Evolutionary conservation across 2,329 filamentous ascomycete species (phyloP).

Genomic region (Penicillium griseofulvum): DNA sequence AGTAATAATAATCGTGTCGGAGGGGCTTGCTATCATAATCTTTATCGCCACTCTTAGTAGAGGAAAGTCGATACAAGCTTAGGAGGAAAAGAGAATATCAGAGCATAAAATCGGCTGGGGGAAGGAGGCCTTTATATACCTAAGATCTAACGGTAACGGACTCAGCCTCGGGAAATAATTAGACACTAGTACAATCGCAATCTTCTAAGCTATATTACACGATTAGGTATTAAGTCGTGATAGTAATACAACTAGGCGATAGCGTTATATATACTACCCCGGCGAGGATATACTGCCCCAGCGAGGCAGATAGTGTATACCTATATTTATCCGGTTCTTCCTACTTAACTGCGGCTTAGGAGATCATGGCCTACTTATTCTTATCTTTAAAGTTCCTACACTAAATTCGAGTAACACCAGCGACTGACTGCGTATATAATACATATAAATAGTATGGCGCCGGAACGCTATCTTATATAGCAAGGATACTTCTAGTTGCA

Average conservation of each 20-base stretch:
- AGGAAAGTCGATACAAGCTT: background rate
- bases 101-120: background rate
- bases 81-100: background rate
- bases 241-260: background rate
- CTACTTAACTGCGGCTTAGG: background rate
- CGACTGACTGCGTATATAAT: slow-evolving; percentile 20
- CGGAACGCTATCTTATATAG: slow-evolving; percentile 20
- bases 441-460: slow-evolving; percentile 17
- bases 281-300: background rate
- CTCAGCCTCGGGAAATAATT: background rate
- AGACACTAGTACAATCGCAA: background rate
- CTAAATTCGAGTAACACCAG: slow-evolving; percentile 11
- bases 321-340: background rate
- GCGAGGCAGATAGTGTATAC: background rate
- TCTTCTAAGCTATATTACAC: background rate
- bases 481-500: slow-evolving; percentile 15
- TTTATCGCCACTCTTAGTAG: slow-evolving; percentile 2
- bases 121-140: background rate
- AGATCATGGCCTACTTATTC: slow-evolving; percentile 1
- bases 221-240: background rate
- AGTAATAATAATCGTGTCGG: slow-evolving; percentile 9
- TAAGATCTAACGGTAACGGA: background rate
- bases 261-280: background rate
- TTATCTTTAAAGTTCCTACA: slow-evolving; percentile 4
- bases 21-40: slow-evolving; percentile 5